These are phyloP conservation scores for Silybum marianum DNA, from an alignment of 129 eudicot species.

Conservation along the genomic window DNA sequence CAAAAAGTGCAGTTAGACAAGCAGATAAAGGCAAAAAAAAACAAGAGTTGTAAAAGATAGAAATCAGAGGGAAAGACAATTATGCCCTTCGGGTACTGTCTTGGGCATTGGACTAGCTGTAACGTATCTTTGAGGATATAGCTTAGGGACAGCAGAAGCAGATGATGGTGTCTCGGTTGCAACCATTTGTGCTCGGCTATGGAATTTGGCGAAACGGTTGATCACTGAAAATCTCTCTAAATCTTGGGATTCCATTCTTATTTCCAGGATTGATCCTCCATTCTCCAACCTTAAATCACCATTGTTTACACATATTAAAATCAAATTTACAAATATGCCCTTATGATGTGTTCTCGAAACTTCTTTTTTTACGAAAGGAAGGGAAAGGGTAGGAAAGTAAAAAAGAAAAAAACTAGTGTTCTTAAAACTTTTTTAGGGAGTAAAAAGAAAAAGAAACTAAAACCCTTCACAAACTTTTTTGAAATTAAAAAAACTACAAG, in stretches of 20 bases:
- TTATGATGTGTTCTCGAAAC: background rate
- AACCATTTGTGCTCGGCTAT: constrained; percentile 43
- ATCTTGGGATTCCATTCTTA: constrained; percentile 62
- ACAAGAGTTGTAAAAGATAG: constrained; percentile 2
- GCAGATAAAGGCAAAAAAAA: constrained; percentile 11
- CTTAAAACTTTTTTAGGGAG: too few relatives aligned
- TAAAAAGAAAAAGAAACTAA: too few relatives aligned
- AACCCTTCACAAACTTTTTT: too few relatives aligned
- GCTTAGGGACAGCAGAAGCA: constrained; percentile 33
- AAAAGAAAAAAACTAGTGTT: too few relatives aligned
- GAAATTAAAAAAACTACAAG: too few relatives aligned
- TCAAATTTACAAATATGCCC: background rate
- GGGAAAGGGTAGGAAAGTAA: too few relatives aligned
- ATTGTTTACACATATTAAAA: constrained; percentile 10
- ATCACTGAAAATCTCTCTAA: constrained; percentile 68
- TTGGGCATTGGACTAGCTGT: constrained; percentile 60
- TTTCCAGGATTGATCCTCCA: constrained; percentile 55
- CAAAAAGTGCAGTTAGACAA: constrained; percentile 30
- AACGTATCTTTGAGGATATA: constrained; percentile 60
- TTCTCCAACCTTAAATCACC: constrained; percentile 57
- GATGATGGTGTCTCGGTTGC: constrained; percentile 44
- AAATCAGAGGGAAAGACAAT: constrained; percentile 64
- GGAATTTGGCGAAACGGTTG: constrained; percentile 78
- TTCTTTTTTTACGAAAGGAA: too few relatives aligned
- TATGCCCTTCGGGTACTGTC: constrained; percentile 53